Evolutionary conservation across 169 alveolate genomes (phyloP).

Genomic region (Plasmodium gonderi): DNA sequence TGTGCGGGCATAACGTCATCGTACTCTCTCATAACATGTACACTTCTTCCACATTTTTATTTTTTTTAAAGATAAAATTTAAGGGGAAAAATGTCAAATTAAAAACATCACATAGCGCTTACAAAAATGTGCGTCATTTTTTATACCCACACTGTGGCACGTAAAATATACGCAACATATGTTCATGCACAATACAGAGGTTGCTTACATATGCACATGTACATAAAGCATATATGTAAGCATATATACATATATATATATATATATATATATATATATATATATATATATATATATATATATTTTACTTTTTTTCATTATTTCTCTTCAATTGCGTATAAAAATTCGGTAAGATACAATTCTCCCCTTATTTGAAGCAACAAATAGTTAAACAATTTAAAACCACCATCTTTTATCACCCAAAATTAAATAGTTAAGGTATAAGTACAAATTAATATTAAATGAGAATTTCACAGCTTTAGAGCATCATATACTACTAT

Average conservation of each 20-base stretch:
- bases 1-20: neutral
- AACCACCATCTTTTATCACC: too few relatives aligned
- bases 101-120: too few relatives aligned
- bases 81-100: too few relatives aligned
- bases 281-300: neutral
- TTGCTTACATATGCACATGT: too few relatives aligned
- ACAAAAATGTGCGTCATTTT: neutral
- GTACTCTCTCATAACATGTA: too few relatives aligned
- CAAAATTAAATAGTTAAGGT: neutral
- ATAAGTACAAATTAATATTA: neutral
- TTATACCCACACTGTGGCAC: neutral
- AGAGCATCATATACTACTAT: neutral
- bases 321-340: neutral
- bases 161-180: too few relatives aligned
- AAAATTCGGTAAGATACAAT: neutral
- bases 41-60: neutral
- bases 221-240: neutral
- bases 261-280: neutral
- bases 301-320: neutral
- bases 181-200: too few relatives aligned
- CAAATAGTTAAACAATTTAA: neutral
- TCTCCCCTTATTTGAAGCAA: neutral
- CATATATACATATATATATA: neutral
- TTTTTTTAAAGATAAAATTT: neutral
- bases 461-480: neutral